Evolutionary conservation across 139 green algal genomes (phyloP).

Genomic region (Marvania coccoides): DNA sequence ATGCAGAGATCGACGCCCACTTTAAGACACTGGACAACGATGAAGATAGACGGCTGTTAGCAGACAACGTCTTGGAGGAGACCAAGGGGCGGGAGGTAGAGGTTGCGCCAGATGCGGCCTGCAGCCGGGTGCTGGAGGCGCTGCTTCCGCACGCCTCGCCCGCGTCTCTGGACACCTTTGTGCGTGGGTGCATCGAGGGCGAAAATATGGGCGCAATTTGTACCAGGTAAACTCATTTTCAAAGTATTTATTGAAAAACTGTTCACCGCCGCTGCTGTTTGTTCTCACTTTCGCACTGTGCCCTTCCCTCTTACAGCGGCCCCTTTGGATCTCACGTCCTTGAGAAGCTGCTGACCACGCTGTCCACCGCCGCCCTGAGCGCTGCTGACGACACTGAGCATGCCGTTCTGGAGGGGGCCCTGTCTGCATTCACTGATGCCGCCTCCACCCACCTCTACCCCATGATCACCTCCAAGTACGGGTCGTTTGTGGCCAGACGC

Average conservation of each 20-base stretch:
- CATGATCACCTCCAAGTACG: slow-evolving; percentile 46
- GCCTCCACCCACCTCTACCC: slow-evolving; percentile 36
- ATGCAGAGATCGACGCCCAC: slow-evolving; percentile 38
- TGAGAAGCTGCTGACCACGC: slow-evolving; percentile 32
- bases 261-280: not conserved
- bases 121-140: slow-evolving; percentile 55
- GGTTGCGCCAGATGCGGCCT: slow-evolving; percentile 30
- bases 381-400: not conserved
- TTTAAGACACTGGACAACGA: slow-evolving; percentile 47
- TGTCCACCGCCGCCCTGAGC: slow-evolving; percentile 15
- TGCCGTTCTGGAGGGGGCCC: slow-evolving; percentile 4
- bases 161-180: slow-evolving; percentile 11
- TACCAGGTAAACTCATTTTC: slow-evolving; percentile 17
- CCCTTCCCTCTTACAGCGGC: slow-evolving; percentile 30
- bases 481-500: slow-evolving; percentile 50
- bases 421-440: slow-evolving; percentile 13
- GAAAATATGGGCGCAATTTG: slow-evolving; percentile 23
- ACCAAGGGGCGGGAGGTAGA: slow-evolving; percentile 11
- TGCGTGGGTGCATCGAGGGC: slow-evolving; percentile 8
- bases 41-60: slow-evolving; percentile 53
- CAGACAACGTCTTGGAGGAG: slow-evolving; percentile 62
- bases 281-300: not conserved
- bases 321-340: slow-evolving; percentile 68
- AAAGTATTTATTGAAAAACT: not conserved
- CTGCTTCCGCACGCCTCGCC: slow-evolving; percentile 38